phyloP scores from a whole-genome alignment of 495 filamentous ascomycete species.

The Lichina pygmaea region DNA sequence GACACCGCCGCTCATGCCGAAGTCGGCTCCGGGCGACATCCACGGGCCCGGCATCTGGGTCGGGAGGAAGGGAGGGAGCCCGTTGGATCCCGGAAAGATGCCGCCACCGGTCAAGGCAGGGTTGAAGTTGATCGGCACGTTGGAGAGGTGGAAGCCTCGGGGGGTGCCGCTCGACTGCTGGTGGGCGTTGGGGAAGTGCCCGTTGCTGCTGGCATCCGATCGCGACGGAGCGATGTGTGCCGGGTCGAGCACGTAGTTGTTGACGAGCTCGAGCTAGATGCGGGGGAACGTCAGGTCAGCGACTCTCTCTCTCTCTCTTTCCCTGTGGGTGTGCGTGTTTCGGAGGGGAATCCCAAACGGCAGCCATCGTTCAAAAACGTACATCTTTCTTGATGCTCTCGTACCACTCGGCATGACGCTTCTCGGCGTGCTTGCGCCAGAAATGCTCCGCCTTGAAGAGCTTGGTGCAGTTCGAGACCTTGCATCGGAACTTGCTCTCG shows the following conservation, averaged over 20 bases:
- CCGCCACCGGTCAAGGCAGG: slow-evolving; percentile 7
- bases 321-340: too few species aligned
- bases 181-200: slow-evolving; percentile 64
- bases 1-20: slow-evolving; percentile 3
- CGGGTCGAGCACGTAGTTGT: slow-evolving; percentile 79
- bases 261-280: slow-evolving; percentile 54
- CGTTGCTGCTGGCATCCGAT: slow-evolving; percentile 91
- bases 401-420: slow-evolving; percentile 76
- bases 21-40: slow-evolving; percentile 11
- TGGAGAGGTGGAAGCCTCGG: slow-evolving; percentile 69
- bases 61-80: slow-evolving; percentile 24
- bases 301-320: background rate
- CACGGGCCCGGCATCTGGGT: slow-evolving; percentile 19
- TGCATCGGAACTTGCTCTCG: slow-evolving; percentile 86
- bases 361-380: slow-evolving; percentile 11
- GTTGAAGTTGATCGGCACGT: slow-evolving; percentile 22
- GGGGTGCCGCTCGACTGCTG: slow-evolving; percentile 61
- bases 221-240: slow-evolving; percentile 75
- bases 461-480: slow-evolving; percentile 83
- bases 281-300: slow-evolving; percentile 3
- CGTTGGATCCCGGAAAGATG: slow-evolving; percentile 17
- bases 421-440: slow-evolving; percentile 95
- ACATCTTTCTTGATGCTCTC: slow-evolving; percentile 61
- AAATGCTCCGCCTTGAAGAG: slow-evolving; percentile 91
- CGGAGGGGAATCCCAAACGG: background rate